Evolutionary conservation across 129 eudicot genomes (phyloP).

Genomic region (Escallonia herrerae): DNA sequence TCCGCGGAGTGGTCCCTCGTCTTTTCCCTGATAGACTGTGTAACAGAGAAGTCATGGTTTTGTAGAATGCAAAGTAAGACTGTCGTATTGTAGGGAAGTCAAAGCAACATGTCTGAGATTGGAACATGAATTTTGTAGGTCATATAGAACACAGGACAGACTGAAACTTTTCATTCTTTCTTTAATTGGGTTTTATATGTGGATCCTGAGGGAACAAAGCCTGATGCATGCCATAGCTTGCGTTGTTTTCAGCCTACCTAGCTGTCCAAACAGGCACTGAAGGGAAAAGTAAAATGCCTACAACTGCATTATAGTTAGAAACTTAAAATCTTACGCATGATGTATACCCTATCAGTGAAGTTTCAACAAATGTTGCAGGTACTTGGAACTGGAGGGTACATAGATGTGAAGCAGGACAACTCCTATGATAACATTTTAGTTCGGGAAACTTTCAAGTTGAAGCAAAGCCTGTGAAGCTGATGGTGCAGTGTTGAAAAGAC

Average conservation of each 20-base stretch:
- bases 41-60: too few relatives aligned
- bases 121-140: too few relatives aligned
- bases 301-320: not conserved
- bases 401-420: slow-evolving; percentile 50
- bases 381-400: slow-evolving; percentile 39
- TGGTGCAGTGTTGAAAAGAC: not conserved
- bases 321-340: too few relatives aligned
- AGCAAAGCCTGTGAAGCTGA: slow-evolving; percentile 22
- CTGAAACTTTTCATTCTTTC: too few relatives aligned
- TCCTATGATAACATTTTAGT: slow-evolving; percentile 50
- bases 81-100: too few relatives aligned
- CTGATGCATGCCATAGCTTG: not conserved
- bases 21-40: too few relatives aligned
- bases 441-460: slow-evolving; percentile 33
- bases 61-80: too few relatives aligned
- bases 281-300: not conserved
- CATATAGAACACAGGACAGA: too few relatives aligned
- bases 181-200: too few relatives aligned
- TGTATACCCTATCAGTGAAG: too few relatives aligned
- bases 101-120: too few relatives aligned
- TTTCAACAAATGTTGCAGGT: slow-evolving; percentile 22
- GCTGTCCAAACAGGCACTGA: not conserved
- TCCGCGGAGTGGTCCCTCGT: too few relatives aligned
- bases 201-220: not conserved
- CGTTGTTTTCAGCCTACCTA: not conserved